Evolutionary conservation across 2,329 filamentous ascomycete species (phyloP).

Genomic region (Ascochyta clinopodiicola): DNA sequence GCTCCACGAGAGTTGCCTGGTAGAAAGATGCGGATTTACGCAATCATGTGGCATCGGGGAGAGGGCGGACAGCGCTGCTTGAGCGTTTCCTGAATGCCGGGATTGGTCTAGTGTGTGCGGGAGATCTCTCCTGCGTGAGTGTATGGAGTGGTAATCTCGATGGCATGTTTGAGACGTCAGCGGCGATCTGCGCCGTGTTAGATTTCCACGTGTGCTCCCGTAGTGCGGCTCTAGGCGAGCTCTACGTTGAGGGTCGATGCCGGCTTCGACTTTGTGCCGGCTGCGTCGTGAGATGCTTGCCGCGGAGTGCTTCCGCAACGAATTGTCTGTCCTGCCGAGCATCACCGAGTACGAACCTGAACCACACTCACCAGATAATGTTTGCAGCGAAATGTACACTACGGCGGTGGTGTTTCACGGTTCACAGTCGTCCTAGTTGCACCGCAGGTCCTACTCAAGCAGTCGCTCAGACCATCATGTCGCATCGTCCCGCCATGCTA

Average conservation of each 20-base stretch:
- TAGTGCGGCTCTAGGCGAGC: slow-evolving; percentile 6
- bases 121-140: neutral
- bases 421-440: neutral
- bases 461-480: neutral
- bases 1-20: neutral
- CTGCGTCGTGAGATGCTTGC: neutral
- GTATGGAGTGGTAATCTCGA: neutral
- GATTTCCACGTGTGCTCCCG: slow-evolving; percentile 10
- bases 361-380: neutral
- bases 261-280: neutral
- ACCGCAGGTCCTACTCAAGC: neutral
- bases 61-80: neutral
- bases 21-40: too few species aligned
- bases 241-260: neutral
- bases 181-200: neutral
- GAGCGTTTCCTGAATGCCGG: too few species aligned
- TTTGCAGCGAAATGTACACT: neutral
- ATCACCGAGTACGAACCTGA: neutral
- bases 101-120: neutral
- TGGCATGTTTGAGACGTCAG: neutral
- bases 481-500: slow-evolving; percentile 7
- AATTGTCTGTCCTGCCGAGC: neutral
- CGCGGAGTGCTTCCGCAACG: neutral
- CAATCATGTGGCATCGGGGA: neutral
- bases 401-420: neutral